phyloP scores from a whole-genome alignment of 352 stramenopile genomes.

The Sclerospora graminicola region DNA sequence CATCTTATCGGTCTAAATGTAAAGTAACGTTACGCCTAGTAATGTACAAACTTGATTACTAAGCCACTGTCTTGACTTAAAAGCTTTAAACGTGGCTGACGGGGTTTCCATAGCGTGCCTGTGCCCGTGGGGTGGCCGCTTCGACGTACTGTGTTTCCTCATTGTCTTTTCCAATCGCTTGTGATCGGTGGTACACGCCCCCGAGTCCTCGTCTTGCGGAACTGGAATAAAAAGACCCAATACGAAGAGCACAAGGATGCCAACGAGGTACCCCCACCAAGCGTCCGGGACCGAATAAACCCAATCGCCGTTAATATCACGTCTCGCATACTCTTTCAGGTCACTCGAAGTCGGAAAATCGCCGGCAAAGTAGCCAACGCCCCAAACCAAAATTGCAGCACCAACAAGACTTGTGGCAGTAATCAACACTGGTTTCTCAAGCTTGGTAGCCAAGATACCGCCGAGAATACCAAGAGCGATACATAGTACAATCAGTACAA shows the following conservation, averaged over 20 bases:
- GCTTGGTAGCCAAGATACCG: constrained; percentile 30
- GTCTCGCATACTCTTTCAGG: constrained; percentile 30
- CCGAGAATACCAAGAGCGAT: constrained; percentile 28
- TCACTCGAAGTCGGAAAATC: constrained; percentile 42
- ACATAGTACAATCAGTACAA: constrained; percentile 37
- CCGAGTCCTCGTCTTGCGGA: constrained; percentile 40
- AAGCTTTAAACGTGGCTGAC: constrained; percentile 21
- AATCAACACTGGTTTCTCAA: constrained; percentile 49
- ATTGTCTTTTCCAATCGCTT: constrained; percentile 7
- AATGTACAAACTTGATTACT: no score
- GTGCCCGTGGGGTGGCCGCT: constrained; percentile 13
- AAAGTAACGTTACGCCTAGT: no score
- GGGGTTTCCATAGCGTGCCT: constrained; percentile 20
- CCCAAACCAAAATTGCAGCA: constrained; percentile 37
- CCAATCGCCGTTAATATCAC: constrained; percentile 32
- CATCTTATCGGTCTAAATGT: no score
- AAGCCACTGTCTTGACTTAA: not conserved
- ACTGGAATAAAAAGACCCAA: constrained; percentile 50
- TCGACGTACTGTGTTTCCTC: constrained; percentile 26
- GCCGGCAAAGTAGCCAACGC: constrained; percentile 51
- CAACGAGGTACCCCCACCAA: constrained; percentile 49
- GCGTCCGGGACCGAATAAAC: constrained; percentile 44
- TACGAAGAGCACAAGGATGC: constrained; percentile 41
- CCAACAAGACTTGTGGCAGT: constrained; percentile 42
- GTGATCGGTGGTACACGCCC: constrained; percentile 22